Conservation (phyloP, 371 early-diverging fungal species). For the Mortierella polycephala region DNA sequence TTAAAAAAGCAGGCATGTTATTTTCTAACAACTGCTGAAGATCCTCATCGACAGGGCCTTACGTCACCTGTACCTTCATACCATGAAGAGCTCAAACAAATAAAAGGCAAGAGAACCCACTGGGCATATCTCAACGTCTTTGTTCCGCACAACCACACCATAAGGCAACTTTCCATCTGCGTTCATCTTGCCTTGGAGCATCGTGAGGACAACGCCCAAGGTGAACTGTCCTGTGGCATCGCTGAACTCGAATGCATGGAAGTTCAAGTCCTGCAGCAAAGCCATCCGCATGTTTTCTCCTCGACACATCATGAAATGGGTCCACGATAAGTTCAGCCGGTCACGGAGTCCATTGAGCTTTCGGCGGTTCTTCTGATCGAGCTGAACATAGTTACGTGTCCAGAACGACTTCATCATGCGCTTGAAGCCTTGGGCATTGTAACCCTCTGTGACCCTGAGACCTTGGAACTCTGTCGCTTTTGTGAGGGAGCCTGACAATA, state of each 20-base stretch:
- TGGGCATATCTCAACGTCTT: slow-evolving; percentile 21
- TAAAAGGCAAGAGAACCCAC: slow-evolving; percentile 14
- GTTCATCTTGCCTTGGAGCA: slow-evolving; percentile 25
- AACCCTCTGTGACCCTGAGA: slow-evolving; percentile 11
- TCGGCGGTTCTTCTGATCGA: slow-evolving; percentile 6
- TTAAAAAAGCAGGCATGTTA: neutral
- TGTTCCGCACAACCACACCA: slow-evolving; percentile 23
- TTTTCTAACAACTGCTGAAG: neutral
- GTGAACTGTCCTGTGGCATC: slow-evolving; percentile 13
- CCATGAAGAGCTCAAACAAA: slow-evolving; percentile 14
- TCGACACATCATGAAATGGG: slow-evolving; percentile 32
- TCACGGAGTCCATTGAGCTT: slow-evolving; percentile 15
- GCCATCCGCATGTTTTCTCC: slow-evolving; percentile 18
- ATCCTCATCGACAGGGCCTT: too few species aligned
- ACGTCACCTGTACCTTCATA: too few species aligned
- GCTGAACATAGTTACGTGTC: slow-evolving; percentile 8
- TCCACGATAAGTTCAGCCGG: slow-evolving; percentile 11
- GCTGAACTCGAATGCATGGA: slow-evolving; percentile 1
- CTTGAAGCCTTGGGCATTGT: slow-evolving; percentile 15
- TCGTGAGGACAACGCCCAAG: slow-evolving; percentile 16
- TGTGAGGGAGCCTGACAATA: slow-evolving; percentile 6
- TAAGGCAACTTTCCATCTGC: slow-evolving; percentile 2
- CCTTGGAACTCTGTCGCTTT: slow-evolving; percentile 3
- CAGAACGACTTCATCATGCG: slow-evolving; percentile 14
- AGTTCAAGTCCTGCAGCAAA: neutral